A percentile compares a stretch with the other conserved stretches of the same genome.
phyloP scores from a whole-genome alignment of 768 basidiomycete species.

The Russula earlei region DNA sequence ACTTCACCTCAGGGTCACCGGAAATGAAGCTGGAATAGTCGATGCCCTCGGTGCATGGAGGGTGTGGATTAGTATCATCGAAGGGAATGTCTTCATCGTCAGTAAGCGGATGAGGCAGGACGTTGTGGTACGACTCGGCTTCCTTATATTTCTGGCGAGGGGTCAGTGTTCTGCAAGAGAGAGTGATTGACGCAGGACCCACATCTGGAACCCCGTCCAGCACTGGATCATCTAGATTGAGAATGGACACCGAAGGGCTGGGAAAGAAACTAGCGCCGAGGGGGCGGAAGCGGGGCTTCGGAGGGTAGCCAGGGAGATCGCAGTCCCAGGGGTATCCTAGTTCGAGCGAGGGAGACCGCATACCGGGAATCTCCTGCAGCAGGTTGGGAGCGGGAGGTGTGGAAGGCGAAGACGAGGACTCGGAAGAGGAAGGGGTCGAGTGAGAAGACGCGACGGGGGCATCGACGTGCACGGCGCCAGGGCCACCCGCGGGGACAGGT shows the following conservation, averaged over 20 bases:
- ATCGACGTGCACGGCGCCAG: neutral
- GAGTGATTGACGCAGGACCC: neutral
- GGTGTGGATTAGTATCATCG: neutral
- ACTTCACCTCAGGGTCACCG: constrained; percentile 9
- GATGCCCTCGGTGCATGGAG: neutral
- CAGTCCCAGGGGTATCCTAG: neutral
- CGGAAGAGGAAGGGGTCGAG: neutral
- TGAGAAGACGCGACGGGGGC: neutral
- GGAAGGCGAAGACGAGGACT: neutral
- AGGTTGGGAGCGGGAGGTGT: neutral
- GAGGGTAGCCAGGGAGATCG: neutral
- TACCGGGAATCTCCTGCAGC: no score
- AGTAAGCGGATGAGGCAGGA: neutral
- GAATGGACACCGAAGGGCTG: constrained; percentile 9
- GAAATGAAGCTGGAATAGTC: constrained; percentile 8
- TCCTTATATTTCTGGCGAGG: constrained; percentile 5
- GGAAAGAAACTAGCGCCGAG: neutral
- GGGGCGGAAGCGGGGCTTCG: constrained; percentile 1
- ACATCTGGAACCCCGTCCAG: neutral
- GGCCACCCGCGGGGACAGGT: neutral
- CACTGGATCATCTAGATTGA: neutral
- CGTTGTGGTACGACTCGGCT: constrained; percentile 2
- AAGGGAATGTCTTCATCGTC: neutral
- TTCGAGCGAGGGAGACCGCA: neutral
- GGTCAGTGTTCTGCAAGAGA: neutral